A percentile compares a stretch with the other conserved stretches of the same genome.
Evolutionary conservation across 495 filamentous ascomycete species (phyloP).

Genomic region (Clohesyomyces aquaticus): DNA sequence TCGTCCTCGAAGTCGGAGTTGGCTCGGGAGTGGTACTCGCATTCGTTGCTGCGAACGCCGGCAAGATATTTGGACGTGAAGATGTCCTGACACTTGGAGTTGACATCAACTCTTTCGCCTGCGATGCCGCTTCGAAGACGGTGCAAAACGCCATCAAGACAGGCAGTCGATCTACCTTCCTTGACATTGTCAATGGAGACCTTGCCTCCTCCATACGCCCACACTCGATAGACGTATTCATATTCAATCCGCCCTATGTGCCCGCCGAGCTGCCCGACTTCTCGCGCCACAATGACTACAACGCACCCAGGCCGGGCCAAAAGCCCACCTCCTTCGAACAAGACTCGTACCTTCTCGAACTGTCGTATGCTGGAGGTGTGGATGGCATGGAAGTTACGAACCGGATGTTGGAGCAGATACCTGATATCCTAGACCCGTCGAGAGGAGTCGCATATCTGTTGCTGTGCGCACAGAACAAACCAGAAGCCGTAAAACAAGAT

Average conservation of each 20-base stretch:
- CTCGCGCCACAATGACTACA: conserved; percentile 40
- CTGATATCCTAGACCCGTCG: conserved; percentile 58
- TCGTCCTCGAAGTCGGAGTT: conserved; percentile 84
- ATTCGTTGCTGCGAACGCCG: conserved; percentile 77
- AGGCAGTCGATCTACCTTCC: conserved; percentile 47
- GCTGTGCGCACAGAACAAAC: conserved; percentile 84
- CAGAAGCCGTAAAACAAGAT: conserved; percentile 70
- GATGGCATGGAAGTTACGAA: conserved; percentile 95
- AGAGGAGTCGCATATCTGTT: conserved; percentile 86
- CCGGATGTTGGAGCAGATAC: conserved; percentile 69
- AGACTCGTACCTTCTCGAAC: conserved; percentile 78
- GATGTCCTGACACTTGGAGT: conserved; percentile 73
- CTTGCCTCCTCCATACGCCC: conserved; percentile 61
- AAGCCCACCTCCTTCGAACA: conserved; percentile 58
- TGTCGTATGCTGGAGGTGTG: conserved; percentile 84
- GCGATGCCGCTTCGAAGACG: conserved; percentile 67
- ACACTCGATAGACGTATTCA: conserved; percentile 72
- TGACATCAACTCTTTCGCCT: conserved; percentile 84
- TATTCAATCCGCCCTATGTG: conserved; percentile 98
- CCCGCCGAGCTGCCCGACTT: conserved; percentile 71
- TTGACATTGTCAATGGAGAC: conserved; percentile 68
- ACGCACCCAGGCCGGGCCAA: conserved; percentile 41
- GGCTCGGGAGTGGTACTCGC: conserved; percentile 90
- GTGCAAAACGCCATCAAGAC: conserved; percentile 57
- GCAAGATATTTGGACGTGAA: conserved; percentile 69